A percentile compares a stretch with the other conserved stretches of the same genome.
These are phyloP conservation scores for Populus ilicifolia DNA, from an alignment of 345 rosid species.

Conservation along the genomic window DNA sequence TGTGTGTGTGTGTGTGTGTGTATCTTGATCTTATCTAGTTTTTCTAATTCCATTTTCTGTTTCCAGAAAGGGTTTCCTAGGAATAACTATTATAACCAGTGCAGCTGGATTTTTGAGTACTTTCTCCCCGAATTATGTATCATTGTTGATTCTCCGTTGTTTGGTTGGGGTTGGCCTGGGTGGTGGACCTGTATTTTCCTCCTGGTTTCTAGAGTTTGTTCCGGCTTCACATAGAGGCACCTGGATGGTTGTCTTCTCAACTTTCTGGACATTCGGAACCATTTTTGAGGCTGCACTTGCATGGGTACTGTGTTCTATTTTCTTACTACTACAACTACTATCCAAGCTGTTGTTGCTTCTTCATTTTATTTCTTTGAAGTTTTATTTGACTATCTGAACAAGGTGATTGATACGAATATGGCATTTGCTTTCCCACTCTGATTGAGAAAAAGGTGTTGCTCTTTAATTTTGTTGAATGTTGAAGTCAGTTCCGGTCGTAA, in stretches of 20 bases:
- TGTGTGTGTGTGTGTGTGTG: background rate
- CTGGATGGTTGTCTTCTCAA: conserved; percentile 17
- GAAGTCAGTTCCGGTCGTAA: no score
- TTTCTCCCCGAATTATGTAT: conserved; percentile 23
- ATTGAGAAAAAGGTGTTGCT: background rate
- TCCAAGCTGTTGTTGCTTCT: background rate
- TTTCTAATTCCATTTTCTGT: background rate
- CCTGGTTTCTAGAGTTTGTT: conserved; percentile 48
- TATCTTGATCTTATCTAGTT: background rate
- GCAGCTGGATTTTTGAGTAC: conserved; percentile 23
- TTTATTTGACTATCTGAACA: background rate
- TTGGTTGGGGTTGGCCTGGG: conserved; percentile 25
- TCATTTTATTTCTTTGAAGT: background rate
- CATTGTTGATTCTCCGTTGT: conserved; percentile 19
- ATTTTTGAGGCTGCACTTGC: conserved; percentile 19
- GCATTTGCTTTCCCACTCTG: background rate
- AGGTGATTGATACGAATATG: background rate
- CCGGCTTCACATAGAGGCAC: conserved; percentile 68
- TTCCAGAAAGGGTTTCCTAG: conserved; percentile 20
- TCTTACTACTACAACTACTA: background rate
- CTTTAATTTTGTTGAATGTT: background rate
- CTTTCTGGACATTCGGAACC: conserved; percentile 17
- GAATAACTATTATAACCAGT: conserved; percentile 17
- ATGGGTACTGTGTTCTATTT: conserved; percentile 23
- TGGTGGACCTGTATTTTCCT: conserved; percentile 22